phyloP scores from a whole-genome alignment of 2,329 filamentous ascomycete genomes.

The Geosmithia morbida region DNA sequence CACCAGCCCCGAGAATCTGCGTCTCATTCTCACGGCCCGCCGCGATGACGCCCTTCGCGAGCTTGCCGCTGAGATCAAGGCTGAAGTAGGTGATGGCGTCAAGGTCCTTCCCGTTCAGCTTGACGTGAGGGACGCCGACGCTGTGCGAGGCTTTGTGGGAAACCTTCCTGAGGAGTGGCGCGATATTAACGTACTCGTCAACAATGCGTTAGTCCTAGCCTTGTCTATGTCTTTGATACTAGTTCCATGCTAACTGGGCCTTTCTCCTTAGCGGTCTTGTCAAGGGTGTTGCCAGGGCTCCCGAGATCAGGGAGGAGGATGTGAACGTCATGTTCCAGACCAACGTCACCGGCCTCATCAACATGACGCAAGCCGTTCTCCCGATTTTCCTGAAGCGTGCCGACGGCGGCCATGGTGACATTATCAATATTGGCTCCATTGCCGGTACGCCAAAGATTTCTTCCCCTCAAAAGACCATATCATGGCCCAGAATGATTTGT shows the following conservation, averaged over 20 bases:
- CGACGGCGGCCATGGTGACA: constrained; percentile 71
- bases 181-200: constrained; percentile 79
- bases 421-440: constrained; percentile 89
- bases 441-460: constrained; percentile 34
- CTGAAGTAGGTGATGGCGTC: constrained; percentile 65
- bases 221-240: neutral
- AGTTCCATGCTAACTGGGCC: neutral
- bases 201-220: constrained; percentile 64
- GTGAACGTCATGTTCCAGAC: constrained; percentile 80
- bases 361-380: constrained; percentile 87
- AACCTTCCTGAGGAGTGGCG: constrained; percentile 68
- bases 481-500: neutral
- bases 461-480: neutral
- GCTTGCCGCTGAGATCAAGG: constrained; percentile 60
- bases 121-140: constrained; percentile 69
- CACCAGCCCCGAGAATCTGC: constrained; percentile 64
- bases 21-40: constrained; percentile 79
- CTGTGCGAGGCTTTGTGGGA: constrained; percentile 59
- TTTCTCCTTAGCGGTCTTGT: constrained; percentile 56
- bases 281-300: constrained; percentile 74
- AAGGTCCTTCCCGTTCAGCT: constrained; percentile 72
- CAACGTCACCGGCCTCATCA: constrained; percentile 89
- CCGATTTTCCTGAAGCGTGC: constrained; percentile 65
- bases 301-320: constrained; percentile 69
- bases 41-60: constrained; percentile 65